Evolutionary conservation across 2,329 filamentous ascomycete species (phyloP).

Genomic region (Pestalotiopsis fici): DNA sequence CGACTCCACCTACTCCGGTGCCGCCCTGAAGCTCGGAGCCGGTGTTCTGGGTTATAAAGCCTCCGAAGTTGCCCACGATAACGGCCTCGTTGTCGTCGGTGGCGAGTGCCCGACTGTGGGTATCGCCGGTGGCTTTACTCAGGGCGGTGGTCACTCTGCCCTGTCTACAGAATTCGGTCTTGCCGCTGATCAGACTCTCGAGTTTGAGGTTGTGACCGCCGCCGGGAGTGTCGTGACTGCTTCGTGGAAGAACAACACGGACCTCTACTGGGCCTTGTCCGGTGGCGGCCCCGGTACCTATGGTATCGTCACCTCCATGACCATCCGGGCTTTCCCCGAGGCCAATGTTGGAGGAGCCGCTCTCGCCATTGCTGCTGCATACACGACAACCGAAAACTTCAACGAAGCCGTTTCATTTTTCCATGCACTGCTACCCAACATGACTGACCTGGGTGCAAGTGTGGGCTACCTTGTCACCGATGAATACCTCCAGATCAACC

Average conservation of each 20-base stretch:
- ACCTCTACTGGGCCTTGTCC: slow-evolving; percentile 64
- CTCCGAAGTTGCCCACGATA: not conserved
- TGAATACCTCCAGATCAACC: slow-evolving; percentile 19
- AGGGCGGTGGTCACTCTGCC: slow-evolving; percentile 57
- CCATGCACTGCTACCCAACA: slow-evolving; percentile 23
- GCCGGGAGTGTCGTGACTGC: slow-evolving; percentile 48
- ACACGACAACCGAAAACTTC: slow-evolving; percentile 19
- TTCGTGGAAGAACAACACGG: slow-evolving; percentile 45
- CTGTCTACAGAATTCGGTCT: slow-evolving; percentile 56
- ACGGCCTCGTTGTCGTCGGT: slow-evolving; percentile 6
- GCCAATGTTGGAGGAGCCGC: slow-evolving; percentile 37
- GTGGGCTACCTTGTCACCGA: slow-evolving; percentile 21
- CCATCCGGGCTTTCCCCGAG: slow-evolving; percentile 49
- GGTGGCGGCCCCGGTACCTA: slow-evolving; percentile 62
- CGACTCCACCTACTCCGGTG: slow-evolving; percentile 21
- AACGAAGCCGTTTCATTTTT: slow-evolving; percentile 21
- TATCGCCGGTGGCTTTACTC: slow-evolving; percentile 15
- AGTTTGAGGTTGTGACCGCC: slow-evolving; percentile 56
- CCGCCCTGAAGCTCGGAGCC: slow-evolving; percentile 6
- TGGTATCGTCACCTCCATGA: slow-evolving; percentile 57
- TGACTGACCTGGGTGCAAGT: slow-evolving; percentile 23
- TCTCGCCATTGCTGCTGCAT: slow-evolving; percentile 18
- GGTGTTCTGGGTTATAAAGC: slow-evolving; percentile 5
- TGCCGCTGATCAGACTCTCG: slow-evolving; percentile 57
- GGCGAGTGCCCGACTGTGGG: slow-evolving; percentile 18